phyloP scores from a whole-genome alignment of 495 filamentous ascomycete species.

The Polyplosphaeria fusca region DNA sequence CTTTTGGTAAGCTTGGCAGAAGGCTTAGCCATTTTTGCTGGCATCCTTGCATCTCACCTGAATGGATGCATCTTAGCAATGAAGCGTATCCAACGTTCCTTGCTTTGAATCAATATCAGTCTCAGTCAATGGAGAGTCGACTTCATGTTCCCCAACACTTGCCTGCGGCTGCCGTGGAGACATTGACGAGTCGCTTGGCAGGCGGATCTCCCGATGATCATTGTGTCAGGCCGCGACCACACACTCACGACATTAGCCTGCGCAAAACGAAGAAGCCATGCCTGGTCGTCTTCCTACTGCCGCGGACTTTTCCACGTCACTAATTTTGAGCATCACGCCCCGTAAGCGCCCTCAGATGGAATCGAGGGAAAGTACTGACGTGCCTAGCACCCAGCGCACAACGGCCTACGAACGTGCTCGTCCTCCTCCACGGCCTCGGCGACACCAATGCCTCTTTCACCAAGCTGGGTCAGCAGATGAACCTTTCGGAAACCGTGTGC shows the following conservation, averaged over 20 bases:
- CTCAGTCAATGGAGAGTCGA: too few relatives aligned
- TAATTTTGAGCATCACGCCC: constrained; percentile 48
- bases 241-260: neutral
- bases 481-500: constrained; percentile 74
- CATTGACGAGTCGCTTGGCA: neutral
- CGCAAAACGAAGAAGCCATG: constrained; percentile 22
- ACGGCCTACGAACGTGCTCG: constrained; percentile 65
- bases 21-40: too few relatives aligned
- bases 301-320: constrained; percentile 53
- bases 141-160: too few relatives aligned
- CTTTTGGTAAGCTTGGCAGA: too few relatives aligned
- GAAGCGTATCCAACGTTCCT: too few relatives aligned
- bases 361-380: constrained; percentile 2
- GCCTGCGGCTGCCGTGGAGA: too few relatives aligned
- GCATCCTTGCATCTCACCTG: too few relatives aligned
- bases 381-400: constrained; percentile 39
- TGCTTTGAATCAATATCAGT: too few relatives aligned
- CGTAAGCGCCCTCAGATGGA: constrained; percentile 27
- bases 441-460: constrained; percentile 70
- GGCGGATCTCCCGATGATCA: constrained; percentile 38
- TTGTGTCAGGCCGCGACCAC: constrained; percentile 9
- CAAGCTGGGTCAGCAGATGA: constrained; percentile 66
- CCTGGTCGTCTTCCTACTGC: constrained; percentile 40
- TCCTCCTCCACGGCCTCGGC: constrained; percentile 89
- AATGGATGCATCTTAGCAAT: too few relatives aligned